A percentile compares a stretch with the other conserved stretches of the same genome.
Evolutionary conservation across 2,329 filamentous ascomycete species (phyloP).

Genomic region (Helicocarpus griseus): DNA sequence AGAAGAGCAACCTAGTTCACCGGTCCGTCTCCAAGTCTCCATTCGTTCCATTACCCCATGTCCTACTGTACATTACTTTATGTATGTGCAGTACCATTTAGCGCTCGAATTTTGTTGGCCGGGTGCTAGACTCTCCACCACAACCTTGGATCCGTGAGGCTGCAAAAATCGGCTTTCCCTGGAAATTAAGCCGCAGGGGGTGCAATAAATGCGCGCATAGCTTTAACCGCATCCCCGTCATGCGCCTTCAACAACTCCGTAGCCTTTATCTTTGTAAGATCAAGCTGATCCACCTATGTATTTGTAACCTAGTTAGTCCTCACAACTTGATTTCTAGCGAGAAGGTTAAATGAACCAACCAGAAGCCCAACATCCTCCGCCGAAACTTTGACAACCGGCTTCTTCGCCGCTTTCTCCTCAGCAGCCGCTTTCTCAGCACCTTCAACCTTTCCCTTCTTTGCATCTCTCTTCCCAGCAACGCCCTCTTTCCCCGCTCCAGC

Average conservation of each 20-base stretch:
- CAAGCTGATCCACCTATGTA: conserved; percentile 34
- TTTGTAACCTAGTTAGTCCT: not conserved
- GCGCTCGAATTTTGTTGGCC: too few species aligned
- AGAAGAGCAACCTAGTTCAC: too few species aligned
- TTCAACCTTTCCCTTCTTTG: conserved; percentile 7
- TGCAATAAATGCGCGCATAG: conserved; percentile 33
- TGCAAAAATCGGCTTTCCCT: not conserved
- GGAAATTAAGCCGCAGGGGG: conserved; percentile 10
- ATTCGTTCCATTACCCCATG: too few species aligned
- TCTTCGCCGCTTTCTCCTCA: conserved; percentile 26
- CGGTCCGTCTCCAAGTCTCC: too few species aligned
- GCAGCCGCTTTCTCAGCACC: conserved; percentile 2
- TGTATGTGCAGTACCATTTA: too few species aligned
- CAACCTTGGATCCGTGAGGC: not conserved
- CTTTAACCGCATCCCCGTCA: conserved; percentile 34
- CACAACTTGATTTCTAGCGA: conserved; percentile 1
- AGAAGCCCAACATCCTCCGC: conserved; percentile 38
- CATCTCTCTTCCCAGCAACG: conserved; percentile 15
- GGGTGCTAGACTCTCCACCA: not conserved
- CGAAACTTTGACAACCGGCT: conserved; percentile 35
- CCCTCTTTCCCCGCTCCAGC: conserved; percentile 20
- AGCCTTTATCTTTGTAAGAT: conserved; percentile 37
- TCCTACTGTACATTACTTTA: too few species aligned
- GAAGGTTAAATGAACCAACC: conserved; percentile 3
- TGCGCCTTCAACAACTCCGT: conserved; percentile 38